Evolutionary conservation across 163 green algal species (phyloP).

Genomic region (Coccomyxa subellipsoidea): DNA sequence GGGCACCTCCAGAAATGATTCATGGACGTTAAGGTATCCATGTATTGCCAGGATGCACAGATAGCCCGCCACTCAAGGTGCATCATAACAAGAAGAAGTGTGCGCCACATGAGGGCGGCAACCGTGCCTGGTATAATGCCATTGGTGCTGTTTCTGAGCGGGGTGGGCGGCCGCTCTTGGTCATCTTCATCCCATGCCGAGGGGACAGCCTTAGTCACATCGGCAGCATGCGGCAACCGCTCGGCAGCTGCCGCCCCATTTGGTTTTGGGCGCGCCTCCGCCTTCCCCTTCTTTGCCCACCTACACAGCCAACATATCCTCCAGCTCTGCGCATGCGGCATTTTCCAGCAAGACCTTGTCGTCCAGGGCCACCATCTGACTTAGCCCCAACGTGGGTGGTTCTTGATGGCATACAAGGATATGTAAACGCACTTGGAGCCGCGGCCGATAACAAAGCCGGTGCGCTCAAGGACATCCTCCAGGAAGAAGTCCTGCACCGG

Average conservation of each 20-base stretch:
- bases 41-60: no score
- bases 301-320: not conserved
- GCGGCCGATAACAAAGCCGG: conserved; percentile 56
- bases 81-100: no score
- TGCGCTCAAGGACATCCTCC: conserved; percentile 89
- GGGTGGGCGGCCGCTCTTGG: not conserved
- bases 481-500: conserved; percentile 92
- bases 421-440: conserved; percentile 49
- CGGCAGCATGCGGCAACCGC: no score
- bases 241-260: not conserved
- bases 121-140: not conserved
- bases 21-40: no score
- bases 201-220: not conserved
- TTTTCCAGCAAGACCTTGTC: not conserved
- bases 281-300: conserved; percentile 13
- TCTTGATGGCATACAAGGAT: no score
- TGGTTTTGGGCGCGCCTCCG: not conserved
- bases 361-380: no score
- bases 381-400: no score
- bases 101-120: not conserved
- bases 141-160: not conserved
- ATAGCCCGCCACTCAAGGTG: no score
- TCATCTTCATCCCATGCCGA: not conserved
- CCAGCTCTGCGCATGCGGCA: no score
- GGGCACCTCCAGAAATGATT: no score